A percentile compares a stretch with the other conserved stretches of the same genome.
Conservation (phyloP, 1,284 basidiomycete genomes). For the Heterobasidion occidentale region DNA sequence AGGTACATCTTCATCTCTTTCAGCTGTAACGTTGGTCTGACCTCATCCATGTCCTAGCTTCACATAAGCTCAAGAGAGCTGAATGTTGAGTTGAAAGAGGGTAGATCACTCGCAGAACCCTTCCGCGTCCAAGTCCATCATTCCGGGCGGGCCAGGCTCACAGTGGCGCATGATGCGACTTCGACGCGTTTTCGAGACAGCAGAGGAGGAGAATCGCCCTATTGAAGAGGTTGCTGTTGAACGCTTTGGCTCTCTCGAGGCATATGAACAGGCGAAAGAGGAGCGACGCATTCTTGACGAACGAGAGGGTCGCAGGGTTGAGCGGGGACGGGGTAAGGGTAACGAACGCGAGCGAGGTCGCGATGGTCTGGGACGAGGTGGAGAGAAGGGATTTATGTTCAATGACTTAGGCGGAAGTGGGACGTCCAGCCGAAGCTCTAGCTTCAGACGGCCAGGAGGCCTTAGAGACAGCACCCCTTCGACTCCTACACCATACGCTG, state of each 20-base stretch:
- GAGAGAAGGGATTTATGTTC: conserved; percentile 61
- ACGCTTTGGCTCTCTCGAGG: conserved; percentile 77
- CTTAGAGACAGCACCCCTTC: conserved; percentile 45
- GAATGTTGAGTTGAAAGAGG: conserved; percentile 68
- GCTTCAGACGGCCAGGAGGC: conserved; percentile 72
- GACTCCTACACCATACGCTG: conserved; percentile 47
- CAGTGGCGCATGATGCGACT: conserved; percentile 99
- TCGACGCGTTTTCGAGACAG: conserved; percentile 81
- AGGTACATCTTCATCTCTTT: conserved; percentile 34
- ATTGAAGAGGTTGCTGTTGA: conserved; percentile 85
- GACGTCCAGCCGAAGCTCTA: conserved; percentile 67
- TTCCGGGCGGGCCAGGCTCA: conserved; percentile 85
- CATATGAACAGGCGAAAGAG: conserved; percentile 83
- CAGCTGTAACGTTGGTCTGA: not conserved
- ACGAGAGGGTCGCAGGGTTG: conserved; percentile 48
- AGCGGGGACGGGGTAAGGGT: conserved; percentile 21
- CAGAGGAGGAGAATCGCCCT: conserved; percentile 72
- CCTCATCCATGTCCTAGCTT: conserved; percentile 29
- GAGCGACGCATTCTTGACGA: conserved; percentile 84
- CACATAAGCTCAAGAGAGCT: conserved; percentile 70
- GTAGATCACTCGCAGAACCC: conserved; percentile 47
- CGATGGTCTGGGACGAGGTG: conserved; percentile 28
- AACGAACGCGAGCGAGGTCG: conserved; percentile 13
- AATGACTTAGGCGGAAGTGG: conserved; percentile 53
- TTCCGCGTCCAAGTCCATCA: conserved; percentile 38